These are phyloP conservation scores for Nakaseomyces kungkrabaensis DNA, from an alignment of 1,139 yeast genomes.

Conservation along the genomic window DNA sequence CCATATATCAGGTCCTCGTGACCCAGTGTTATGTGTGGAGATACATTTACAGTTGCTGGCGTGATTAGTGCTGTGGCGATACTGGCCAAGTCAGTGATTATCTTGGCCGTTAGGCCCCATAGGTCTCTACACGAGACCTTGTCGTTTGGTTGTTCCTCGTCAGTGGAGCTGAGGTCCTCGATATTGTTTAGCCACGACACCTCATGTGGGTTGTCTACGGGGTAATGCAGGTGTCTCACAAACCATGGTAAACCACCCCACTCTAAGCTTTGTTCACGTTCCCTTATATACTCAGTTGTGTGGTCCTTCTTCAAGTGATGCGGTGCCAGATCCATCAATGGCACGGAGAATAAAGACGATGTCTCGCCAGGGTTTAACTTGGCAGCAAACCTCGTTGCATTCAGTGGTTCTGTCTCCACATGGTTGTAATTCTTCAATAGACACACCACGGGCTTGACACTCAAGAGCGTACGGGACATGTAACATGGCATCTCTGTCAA, in stretches of 20 bases:
- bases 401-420: constrained; percentile 12
- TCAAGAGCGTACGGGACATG: constrained; percentile 66
- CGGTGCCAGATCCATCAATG: constrained; percentile 45
- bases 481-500: constrained; percentile 50
- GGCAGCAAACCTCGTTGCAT: constrained; percentile 18
- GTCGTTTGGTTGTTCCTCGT: constrained; percentile 34
- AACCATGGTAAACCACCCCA: constrained; percentile 73
- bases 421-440: constrained; percentile 38
- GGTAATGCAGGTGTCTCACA: constrained; percentile 51
- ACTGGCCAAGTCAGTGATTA: constrained; percentile 66
- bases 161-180: constrained; percentile 48
- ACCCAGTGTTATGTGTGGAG: constrained; percentile 32
- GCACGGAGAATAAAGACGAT: constrained; percentile 57
- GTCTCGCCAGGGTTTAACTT: constrained; percentile 64
- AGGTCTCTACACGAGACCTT: constrained; percentile 43
- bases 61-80: constrained; percentile 35
- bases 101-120: constrained; percentile 90
- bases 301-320: constrained; percentile 10
- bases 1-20: constrained; percentile 59
- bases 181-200: constrained; percentile 54
- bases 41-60: constrained; percentile 4
- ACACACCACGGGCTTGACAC: constrained; percentile 76
- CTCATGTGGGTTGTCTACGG: constrained; percentile 45
- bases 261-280: constrained; percentile 25
- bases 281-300: constrained; percentile 30